Percentiles rank a stretch among this genome's conserved stretches.
phyloP scores from a whole-genome alignment of 345 rosid genomes.

The Euphorbia peplus region DNA sequence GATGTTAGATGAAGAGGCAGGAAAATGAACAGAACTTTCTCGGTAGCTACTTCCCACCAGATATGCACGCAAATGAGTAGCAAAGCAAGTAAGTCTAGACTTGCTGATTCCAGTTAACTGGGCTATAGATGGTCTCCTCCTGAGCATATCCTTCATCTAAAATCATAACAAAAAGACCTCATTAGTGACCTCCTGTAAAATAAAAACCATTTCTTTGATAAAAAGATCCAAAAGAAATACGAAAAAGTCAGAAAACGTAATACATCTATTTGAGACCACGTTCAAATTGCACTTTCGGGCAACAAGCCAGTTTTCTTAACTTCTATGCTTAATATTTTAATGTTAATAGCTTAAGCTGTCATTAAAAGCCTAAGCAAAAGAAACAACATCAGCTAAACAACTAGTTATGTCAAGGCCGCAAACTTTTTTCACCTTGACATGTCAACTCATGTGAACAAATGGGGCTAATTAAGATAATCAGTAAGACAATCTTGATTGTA shows the following conservation, averaged over 20 bases:
- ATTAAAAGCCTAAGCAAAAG: neutral
- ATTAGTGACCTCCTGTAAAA: constrained; percentile 6
- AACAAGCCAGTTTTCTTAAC: too few relatives aligned
- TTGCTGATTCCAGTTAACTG: constrained; percentile 88
- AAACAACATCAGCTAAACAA: neutral
- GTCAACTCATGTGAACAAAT: neutral
- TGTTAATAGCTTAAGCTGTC: neutral
- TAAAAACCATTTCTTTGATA: neutral
- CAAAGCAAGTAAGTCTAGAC: constrained; percentile 84
- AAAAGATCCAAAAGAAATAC: neutral
- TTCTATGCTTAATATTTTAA: too few relatives aligned
- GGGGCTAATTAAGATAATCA: neutral
- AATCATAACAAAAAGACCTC: neutral
- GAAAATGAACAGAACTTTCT: constrained; percentile 25
- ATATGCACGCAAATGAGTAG: constrained; percentile 73
- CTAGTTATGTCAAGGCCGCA: neutral
- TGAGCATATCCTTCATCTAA: constrained; percentile 82
- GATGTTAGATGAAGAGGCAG: constrained; percentile 23
- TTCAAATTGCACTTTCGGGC: too few relatives aligned
- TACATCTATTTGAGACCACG: neutral
- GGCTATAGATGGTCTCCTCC: constrained; percentile 79
- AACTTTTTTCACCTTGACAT: neutral
- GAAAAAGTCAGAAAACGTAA: neutral
- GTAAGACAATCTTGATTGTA: constrained; percentile 18
- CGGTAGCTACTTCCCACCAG: constrained; percentile 54